Percentiles rank a stretch among this genome's conserved stretches.
These are phyloP conservation scores for Isoetes taiwanensis DNA, from an alignment of 75 land plant genomes.

Conservation along the genomic window DNA sequence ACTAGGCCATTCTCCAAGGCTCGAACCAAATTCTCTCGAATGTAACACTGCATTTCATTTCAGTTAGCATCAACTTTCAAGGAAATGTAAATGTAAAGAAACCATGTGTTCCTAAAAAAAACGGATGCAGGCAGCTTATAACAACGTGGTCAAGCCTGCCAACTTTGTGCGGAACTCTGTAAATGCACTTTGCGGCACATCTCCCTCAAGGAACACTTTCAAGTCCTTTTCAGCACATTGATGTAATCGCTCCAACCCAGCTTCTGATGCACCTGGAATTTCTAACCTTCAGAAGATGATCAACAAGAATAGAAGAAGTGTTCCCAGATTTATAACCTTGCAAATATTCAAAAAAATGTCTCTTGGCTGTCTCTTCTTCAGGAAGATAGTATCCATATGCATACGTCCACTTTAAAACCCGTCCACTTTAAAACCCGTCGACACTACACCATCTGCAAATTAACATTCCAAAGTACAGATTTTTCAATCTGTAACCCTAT, in stretches of 20 bases:
- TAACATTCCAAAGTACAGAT: too few species aligned
- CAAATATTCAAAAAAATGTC: conserved; percentile 4
- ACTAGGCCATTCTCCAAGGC: conserved; percentile 76
- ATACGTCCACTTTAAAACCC: conserved; percentile 5
- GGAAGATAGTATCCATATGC: conserved; percentile 7
- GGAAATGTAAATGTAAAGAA: too few species aligned
- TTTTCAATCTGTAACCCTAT: conserved; percentile 3
- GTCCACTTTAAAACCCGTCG: conserved; percentile 22
- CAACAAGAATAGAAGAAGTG: too few species aligned
- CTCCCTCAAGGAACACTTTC: conserved; percentile 49
- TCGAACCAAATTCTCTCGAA: conserved; percentile 84
- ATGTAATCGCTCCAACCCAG: conserved; percentile 87
- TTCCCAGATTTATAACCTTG: background rate
- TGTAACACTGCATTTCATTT: too few species aligned
- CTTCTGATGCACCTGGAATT: conserved; percentile 79
- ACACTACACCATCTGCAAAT: conserved; percentile 80
- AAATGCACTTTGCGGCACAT: conserved; percentile 42
- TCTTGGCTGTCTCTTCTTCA: background rate
- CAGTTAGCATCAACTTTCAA: too few species aligned
- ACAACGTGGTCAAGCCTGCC: conserved; percentile 82
- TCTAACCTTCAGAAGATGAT: too few species aligned
- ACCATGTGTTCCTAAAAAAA: background rate
- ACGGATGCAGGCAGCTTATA: background rate
- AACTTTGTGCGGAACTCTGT: conserved; percentile 89
- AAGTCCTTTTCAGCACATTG: conserved; percentile 97